Base-by-base conservation (phyloP, 2,329 filamentous ascomycete species). In the Epichloe amarillans region DNA sequence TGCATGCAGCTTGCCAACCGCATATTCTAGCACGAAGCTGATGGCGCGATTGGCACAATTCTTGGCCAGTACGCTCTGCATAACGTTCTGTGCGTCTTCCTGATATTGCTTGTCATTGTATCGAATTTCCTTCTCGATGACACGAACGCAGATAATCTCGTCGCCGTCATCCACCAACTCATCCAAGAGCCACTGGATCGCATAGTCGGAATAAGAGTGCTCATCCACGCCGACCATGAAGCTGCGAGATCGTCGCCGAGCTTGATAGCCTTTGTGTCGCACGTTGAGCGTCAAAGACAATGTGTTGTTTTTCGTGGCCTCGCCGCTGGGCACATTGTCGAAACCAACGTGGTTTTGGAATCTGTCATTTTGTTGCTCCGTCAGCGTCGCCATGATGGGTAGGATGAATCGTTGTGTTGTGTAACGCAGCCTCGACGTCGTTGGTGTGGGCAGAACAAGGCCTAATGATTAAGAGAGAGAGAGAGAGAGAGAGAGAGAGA, bases 131-230 rank as follows among this genome's bases (percentile, higher is more conserved):
- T 87, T 90, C 62, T 95, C 89, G 42, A 95, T 79, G 2, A 95
- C 90, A 49, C 88, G 79, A 46, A 96, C 77, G 66, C 90, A 96
- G 8, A 96, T 86, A 52, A 96, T 84, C 67, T 95, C 88, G 63
- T 96, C 90, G 17, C 90, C 89, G 61, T 95, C 90, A 60, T 95
- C 89, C 40, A 95, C 88, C 51, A 95, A 75, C 68, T 95, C 88
- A 60, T 94, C 88, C 39, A 96, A 79, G 47, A 95, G 75, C 89
- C 89, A 96, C 66, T 94, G 87, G 17, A 96, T 73, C 15, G 90
- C 90, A 67, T 91, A 93, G 55, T 95, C 87, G 6, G 88, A 95
- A 66, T 95, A 95, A 52, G 88, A 80, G 59, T 95, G 89, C 61
- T 91, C 86, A 66, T 95, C 90, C 17, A 90, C 86, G 19, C 90